Evolutionary conservation across 1,139 yeast genomes (phyloP).

Genomic region (Nadsonia commutata): DNA sequence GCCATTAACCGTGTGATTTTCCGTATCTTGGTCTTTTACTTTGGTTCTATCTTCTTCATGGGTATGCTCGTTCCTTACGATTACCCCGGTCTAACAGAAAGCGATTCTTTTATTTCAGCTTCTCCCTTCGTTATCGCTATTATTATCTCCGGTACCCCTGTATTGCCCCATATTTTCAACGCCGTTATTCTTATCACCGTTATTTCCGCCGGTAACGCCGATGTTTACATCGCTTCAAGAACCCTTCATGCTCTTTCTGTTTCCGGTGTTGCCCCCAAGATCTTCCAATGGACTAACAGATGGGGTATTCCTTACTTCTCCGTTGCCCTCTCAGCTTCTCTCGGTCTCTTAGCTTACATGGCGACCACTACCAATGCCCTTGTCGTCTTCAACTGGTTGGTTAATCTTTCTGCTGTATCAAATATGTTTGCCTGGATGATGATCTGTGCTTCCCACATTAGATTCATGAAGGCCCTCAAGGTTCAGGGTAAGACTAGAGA

Average conservation of each 20-base stretch:
- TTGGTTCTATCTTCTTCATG: constrained; percentile 47
- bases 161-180: constrained; percentile 26
- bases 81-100: constrained; percentile 37
- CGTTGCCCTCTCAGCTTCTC: constrained; percentile 26
- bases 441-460: constrained; percentile 33
- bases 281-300: constrained; percentile 35
- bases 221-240: constrained; percentile 42
- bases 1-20: constrained; percentile 64
- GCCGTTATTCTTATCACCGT: constrained; percentile 38
- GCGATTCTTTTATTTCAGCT: constrained; percentile 45
- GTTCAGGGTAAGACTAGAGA: constrained; percentile 31
- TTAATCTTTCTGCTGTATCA: constrained; percentile 38
- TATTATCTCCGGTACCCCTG: constrained; percentile 50
- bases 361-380: constrained; percentile 24
- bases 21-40: constrained; percentile 60
- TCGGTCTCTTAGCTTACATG: constrained; percentile 34
- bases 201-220: constrained; percentile 40
- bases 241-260: constrained; percentile 40
- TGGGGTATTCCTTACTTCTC: constrained; percentile 40
- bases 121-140: constrained; percentile 62
- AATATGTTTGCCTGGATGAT: constrained; percentile 41
- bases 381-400: constrained; percentile 38
- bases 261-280: constrained; percentile 33
- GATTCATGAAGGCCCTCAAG: constrained; percentile 38
- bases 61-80: constrained; percentile 66